phyloP scores from a whole-genome alignment of 1,139 yeast species.

The Pichia sp. region DNA sequence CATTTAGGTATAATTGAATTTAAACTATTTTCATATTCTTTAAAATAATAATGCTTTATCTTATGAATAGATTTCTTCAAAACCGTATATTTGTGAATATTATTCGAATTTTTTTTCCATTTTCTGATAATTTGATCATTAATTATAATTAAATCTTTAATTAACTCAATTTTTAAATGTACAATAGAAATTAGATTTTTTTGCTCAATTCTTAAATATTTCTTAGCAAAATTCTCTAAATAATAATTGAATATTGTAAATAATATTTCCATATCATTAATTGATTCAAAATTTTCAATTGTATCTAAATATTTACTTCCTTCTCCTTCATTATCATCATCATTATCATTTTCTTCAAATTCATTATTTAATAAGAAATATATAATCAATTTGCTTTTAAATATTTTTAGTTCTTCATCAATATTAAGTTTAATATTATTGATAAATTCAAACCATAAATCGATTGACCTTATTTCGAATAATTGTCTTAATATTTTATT shows the following conservation, averaged over 20 bases:
- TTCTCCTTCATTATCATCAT: neutral
- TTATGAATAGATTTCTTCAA: conserved; percentile 1
- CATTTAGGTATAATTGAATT: conserved; percentile 10
- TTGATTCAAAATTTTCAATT: neutral
- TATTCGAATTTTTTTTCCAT: conserved; percentile 1
- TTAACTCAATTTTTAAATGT: conserved; percentile 7
- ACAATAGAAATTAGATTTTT: neutral
- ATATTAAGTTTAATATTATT: conserved; percentile 10
- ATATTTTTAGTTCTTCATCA: conserved; percentile 7
- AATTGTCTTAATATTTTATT: neutral
- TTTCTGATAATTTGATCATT: neutral
- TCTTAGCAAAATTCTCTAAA: neutral
- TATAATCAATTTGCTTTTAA: conserved; percentile 15
- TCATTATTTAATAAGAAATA: conserved; percentile 12
- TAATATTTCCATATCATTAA: conserved; percentile 1
- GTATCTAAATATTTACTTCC: no score
- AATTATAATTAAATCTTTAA: conserved; percentile 5
- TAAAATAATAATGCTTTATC: conserved; percentile 10
- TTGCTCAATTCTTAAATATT: neutral
- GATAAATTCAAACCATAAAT: conserved; percentile 18
- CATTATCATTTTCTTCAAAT: conserved; percentile 1
- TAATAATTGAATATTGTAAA: neutral
- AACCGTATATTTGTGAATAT: neutral
- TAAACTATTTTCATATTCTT: conserved; percentile 1
- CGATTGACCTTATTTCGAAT: neutral